Evolutionary conservation across 306 rosid genomes (phyloP), one percentile per base, ranked within the genome.

Genomic region (Alnus glutinosa): DNA sequence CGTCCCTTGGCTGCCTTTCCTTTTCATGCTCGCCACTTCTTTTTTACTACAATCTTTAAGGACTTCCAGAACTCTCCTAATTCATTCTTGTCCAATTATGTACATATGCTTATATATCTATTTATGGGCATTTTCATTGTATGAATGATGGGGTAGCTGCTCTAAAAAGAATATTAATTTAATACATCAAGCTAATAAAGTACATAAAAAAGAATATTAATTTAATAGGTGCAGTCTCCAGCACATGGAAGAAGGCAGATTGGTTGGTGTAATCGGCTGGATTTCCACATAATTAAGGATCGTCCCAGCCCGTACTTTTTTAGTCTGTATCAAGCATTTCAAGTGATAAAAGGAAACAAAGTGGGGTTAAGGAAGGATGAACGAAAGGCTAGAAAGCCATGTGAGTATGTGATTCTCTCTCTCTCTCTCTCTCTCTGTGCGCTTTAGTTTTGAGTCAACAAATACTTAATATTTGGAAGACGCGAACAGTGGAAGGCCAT

Each of bases 231-330:
- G 14, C 72, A 42, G 72, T 9, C 51, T 16, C 49, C 14, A 67
- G 71, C 72, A 68, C 72, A 68, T 68, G 72, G 72, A 1, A 42
- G 52, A 9, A 9, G 49, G 30, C 16, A 68, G 72, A 68, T n/a
- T 42, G 52, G 51, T 42, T 68, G 72, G 51, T 37, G 28, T 18
- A 18, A 18, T 68, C 51, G 23, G 51, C 8, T 37, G 49, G 50
- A 67, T 67, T 67, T 67, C 71, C 44, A 34, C 70, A 34, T 63
- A 42, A 42, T 68, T 8, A n/a, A 4, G 30, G 72, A 39, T 18
- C 16, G 72, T 44, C 72, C 72, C 66, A 23, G 15, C 11, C 37
- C 6, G 15, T 59, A 28, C 66, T 2, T 49, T 59, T 15, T 63
- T 32, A 63, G 32, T 63, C 19, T 7, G 34, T 57, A n/a, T 19